Evolutionary conservation across 2,329 filamentous ascomycete genomes (phyloP), one percentile per base, ranked within the genome.

Genomic region (Zasmidium angulare): DNA sequence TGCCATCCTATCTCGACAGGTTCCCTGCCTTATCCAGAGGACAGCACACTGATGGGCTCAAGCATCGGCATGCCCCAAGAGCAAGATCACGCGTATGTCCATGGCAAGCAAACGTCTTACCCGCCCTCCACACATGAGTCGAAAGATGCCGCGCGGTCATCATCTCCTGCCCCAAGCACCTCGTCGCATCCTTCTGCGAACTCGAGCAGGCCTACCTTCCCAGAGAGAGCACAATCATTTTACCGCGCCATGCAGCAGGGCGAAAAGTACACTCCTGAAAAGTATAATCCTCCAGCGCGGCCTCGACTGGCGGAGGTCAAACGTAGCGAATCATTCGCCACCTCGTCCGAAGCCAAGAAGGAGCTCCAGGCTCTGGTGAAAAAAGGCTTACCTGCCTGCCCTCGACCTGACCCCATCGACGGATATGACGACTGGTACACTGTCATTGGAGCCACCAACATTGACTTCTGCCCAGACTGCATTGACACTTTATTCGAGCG

Each of bases 381-480:
- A 61, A 69, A 69, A 61, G 63, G 66, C 43, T 50, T 93, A 14
- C 85, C 89, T 2, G 81, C 86, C 2, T 96, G 93, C 67, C 88
- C 87, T 6, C 83, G 90, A 61, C 84, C 82, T 43, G 77, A 81
- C 3, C 84, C 85, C 11, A 82, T 85, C 12, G 77, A 83, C 10
- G 86, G 87, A 1, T 82, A 87, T 61, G 80, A 88, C 62, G 91
- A 95, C 69, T 97, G 93, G 90, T 86, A 92, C 62, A 93, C 88
- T 0, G 79, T 97, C 3, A 85, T 85, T 2, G 84, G 86, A 14
- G 84, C 87, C 61, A 83, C 86, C 12, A 84, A 84, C 60, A 89
- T 97, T 66, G 86, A 90, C 63, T 88, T 97, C 49, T 97, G 93
- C 68, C 90, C 91, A 0, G 85, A 84, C 12, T 98, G 93, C 76